Evolutionary conservation across 441 rosid species (phyloP), one percentile per base, ranked within the genome.

Genomic region (Erodium moschatum): DNA sequence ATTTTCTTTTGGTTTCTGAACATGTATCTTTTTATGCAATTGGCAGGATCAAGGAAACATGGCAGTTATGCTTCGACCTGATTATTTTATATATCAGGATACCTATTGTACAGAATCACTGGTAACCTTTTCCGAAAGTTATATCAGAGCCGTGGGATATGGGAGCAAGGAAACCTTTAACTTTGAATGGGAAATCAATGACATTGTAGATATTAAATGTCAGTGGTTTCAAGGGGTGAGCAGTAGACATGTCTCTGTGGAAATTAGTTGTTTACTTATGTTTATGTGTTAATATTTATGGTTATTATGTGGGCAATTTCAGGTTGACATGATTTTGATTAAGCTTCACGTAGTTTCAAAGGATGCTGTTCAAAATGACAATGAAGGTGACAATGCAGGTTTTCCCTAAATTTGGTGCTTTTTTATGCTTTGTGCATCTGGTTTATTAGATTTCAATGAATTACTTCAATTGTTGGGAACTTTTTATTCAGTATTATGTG

Each of bases 211-310:
- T 50, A 85, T 94, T 21, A 80, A 82, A 64, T 81, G 86, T 72
- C 86, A 76, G 68, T 82, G 87, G 82, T 77, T 83, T 76, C 85
- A 79, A 76, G 85, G 80, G 81, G 97, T 94, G 79, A 87, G 95
- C 68, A 40, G 63, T 67, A n/a, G 33, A 67, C 20, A 19, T 46
- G 15, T 46, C 38, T 62, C 62, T 70, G 64, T 69, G 63, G 68
- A 56, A 33, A 60, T 73, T 20, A 61, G 42, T 80, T 24, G 33
- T 73, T 35, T 63, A 74, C 5, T 56, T 8, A 20, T 66, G 48
- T 52, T 74, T 15, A 24, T 65, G 63, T 50, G n/a, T 70, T 21
- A 33, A 66, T 35, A 66, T 61, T 66, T 69, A 24, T 35, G 29
- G 6, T 54, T 75, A 60, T 56, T 76, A 29, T 40, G 35, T 78